Conservation (phyloP, 1,284 basidiomycete species). For the Ustilago sp. region DNA sequence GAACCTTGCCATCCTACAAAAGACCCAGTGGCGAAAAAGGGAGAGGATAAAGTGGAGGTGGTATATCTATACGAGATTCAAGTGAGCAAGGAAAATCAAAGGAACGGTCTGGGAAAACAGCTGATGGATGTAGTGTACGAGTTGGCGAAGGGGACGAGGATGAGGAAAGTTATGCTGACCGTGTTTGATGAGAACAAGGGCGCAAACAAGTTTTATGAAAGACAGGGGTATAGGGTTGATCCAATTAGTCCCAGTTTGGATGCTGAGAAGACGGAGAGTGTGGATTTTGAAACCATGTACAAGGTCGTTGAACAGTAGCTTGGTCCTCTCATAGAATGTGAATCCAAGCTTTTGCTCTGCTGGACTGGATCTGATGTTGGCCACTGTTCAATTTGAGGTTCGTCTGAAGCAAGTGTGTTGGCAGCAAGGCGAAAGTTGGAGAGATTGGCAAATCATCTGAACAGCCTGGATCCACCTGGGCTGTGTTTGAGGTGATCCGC, state of each 20-base stretch:
- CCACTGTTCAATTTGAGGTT: too few relatives aligned
- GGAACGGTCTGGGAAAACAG: constrained; percentile 35
- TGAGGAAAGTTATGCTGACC: constrained; percentile 47
- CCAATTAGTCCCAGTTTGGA: constrained; percentile 62
- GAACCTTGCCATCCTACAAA: constrained; percentile 15
- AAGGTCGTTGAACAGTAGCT: constrained; percentile 14
- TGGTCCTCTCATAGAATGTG: neutral
- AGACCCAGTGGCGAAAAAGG: constrained; percentile 15
- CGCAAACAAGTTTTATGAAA: constrained; percentile 34
- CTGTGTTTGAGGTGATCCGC: too few relatives aligned
- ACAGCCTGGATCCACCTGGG: too few relatives aligned
- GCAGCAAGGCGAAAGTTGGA: too few relatives aligned
- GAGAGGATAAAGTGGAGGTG: constrained; percentile 36
- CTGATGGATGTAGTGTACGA: constrained; percentile 29
- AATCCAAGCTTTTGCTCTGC: neutral
- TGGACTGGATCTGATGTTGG: neutral
- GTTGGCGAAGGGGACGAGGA: constrained; percentile 5
- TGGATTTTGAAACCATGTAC: constrained; percentile 44
- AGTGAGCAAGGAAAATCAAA: constrained; percentile 23
- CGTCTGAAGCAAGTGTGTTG: too few relatives aligned
- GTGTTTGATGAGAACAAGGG: constrained; percentile 44
- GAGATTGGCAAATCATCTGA: too few relatives aligned
- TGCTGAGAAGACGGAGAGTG: neutral
- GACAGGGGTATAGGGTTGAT: constrained; percentile 70
- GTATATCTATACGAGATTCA: constrained; percentile 53